Conservation (phyloP, 202 grass and related monocot genomes). For the Zoysia matrella region DNA sequence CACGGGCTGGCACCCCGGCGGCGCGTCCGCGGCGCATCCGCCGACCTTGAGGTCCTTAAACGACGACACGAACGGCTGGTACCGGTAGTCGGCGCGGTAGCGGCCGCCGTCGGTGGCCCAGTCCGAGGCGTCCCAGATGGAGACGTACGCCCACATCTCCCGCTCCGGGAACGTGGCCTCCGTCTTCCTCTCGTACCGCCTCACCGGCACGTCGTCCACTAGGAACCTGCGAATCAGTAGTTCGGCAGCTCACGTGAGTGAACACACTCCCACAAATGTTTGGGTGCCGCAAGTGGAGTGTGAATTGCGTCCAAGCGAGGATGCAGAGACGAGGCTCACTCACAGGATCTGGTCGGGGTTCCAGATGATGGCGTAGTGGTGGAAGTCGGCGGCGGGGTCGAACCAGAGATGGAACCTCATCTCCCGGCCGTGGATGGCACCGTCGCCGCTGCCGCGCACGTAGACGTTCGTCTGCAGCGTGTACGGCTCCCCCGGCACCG, state of each 20-base stretch:
- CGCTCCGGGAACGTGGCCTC: constrained; percentile 53
- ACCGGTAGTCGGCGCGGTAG: constrained; percentile 64
- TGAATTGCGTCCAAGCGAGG: neutral
- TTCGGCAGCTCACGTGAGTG: neutral
- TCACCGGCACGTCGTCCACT: constrained; percentile 69
- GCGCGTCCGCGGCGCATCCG: constrained; percentile 49
- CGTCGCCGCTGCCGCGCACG: constrained; percentile 67
- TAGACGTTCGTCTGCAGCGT: constrained; percentile 84
- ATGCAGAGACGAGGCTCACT: neutral
- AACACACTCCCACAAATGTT: too few relatives aligned
- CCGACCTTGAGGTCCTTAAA: constrained; percentile 50
- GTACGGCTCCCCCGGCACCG: constrained; percentile 70
- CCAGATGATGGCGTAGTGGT: constrained; percentile 74
- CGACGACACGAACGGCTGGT: constrained; percentile 63
- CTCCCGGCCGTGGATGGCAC: constrained; percentile 60
- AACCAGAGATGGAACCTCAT: constrained; percentile 79
- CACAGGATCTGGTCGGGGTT: constrained; percentile 76
- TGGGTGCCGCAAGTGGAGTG: neutral
- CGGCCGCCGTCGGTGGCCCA: constrained; percentile 76
- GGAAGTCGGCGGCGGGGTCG: constrained; percentile 63
- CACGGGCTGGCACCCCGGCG: constrained; percentile 41
- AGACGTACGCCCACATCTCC: constrained; percentile 35
- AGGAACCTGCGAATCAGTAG: constrained; percentile 47
- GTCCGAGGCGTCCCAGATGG: constrained; percentile 69
- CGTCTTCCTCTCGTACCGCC: constrained; percentile 65